Conservation (phyloP, 345 rosid species). For the Triadica sebifera region DNA sequence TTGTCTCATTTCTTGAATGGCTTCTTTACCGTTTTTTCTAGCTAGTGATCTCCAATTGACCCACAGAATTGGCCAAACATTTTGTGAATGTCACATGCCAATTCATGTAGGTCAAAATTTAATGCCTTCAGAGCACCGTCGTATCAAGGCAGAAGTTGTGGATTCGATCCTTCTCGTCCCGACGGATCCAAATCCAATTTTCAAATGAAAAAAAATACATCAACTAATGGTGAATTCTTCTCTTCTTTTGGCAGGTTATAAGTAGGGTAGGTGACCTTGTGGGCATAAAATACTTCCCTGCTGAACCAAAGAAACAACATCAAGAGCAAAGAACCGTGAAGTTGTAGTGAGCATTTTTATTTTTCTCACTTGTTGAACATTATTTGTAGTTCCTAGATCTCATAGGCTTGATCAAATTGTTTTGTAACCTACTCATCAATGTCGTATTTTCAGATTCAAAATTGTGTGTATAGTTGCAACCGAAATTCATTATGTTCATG, state of each 20-base stretch:
- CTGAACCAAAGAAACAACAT: constrained; percentile 59
- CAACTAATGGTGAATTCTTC: background rate
- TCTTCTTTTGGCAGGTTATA: constrained; percentile 49
- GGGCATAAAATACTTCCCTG: constrained; percentile 82
- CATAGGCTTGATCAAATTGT: background rate
- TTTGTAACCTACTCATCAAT: background rate
- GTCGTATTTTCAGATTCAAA: background rate
- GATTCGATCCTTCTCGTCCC: too few species aligned
- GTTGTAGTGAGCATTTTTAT: constrained; percentile 21
- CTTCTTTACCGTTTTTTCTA: too few species aligned
- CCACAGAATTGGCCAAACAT: background rate
- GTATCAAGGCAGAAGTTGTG: too few species aligned
- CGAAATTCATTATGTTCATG: too few species aligned
- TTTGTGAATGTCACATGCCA: background rate
- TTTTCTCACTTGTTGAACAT: background rate
- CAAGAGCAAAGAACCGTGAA: constrained; percentile 18
- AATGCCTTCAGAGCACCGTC: too few species aligned
- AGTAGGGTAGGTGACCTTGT: constrained; percentile 74
- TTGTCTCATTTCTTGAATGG: background rate
- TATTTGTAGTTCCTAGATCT: background rate
- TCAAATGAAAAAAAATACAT: too few species aligned
- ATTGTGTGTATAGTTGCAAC: background rate
- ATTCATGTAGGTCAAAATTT: background rate
- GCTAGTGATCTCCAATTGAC: background rate
- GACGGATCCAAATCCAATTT: too few species aligned